Conservation (phyloP, 2,329 filamentous ascomycete genomes). For the Escovopsis sp. region DNA sequence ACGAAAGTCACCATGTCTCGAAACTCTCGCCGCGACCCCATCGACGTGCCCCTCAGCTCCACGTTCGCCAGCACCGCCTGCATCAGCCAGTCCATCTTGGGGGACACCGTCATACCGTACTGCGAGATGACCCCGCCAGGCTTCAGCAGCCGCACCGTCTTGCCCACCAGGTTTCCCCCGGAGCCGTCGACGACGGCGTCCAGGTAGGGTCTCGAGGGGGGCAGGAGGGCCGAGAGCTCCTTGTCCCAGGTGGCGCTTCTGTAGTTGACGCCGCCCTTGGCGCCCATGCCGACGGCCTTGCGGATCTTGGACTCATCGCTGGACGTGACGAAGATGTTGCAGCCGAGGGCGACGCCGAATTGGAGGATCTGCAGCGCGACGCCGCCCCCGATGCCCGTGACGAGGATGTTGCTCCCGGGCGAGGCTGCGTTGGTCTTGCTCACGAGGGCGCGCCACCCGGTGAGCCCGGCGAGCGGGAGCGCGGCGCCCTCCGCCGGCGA, state of each 20-base stretch:
- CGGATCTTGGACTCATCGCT: constrained; percentile 61
- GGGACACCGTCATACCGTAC: constrained; percentile 82
- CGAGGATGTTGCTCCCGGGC: constrained; percentile 56
- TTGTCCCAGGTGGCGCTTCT: constrained; percentile 69
- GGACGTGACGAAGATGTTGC: constrained; percentile 69
- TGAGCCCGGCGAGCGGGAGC: constrained; percentile 70
- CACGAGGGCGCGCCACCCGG: constrained; percentile 73
- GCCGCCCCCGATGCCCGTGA: constrained; percentile 87
- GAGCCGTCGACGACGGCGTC: constrained; percentile 87
- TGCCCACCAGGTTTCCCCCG: constrained; percentile 67
- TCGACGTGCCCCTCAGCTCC: constrained; percentile 72
- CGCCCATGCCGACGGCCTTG: constrained; percentile 56
- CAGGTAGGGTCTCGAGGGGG: constrained; percentile 48
- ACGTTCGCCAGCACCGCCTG: constrained; percentile 72
- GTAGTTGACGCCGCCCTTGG: constrained; percentile 69
- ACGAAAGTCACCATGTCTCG: constrained; percentile 82
- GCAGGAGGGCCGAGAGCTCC: constrained; percentile 48
- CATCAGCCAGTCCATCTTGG: constrained; percentile 81
- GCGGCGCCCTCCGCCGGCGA: constrained; percentile 62
- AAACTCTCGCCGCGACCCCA: constrained; percentile 85
- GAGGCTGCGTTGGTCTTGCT: constrained; percentile 55
- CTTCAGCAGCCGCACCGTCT: constrained; percentile 55
- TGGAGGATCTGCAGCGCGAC: constrained; percentile 71
- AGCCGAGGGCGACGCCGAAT: constrained; percentile 61
- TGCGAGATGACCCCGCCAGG: constrained; percentile 66